Evolutionary conservation across 192 early-diverging fungal species (phyloP).

Genomic region (Diversispora epigaea): DNA sequence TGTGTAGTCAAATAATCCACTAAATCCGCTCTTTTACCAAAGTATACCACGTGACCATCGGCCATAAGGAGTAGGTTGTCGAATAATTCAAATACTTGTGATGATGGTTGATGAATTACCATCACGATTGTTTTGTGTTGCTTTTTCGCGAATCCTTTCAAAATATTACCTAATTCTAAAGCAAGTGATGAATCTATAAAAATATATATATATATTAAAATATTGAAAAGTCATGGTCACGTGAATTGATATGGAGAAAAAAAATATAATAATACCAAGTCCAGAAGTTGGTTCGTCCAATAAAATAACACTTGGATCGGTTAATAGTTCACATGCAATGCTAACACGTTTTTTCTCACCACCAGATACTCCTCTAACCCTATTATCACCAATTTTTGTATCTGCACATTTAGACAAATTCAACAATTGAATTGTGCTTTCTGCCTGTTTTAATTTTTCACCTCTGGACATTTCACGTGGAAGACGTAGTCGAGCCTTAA

Average conservation of each 20-base stretch:
- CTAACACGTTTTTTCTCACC: constrained; percentile 74
- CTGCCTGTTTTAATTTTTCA: constrained; percentile 47
- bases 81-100: constrained; percentile 71
- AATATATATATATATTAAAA: not conserved
- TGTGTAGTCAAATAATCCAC: not conserved
- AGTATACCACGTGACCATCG: constrained; percentile 70
- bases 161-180: constrained; percentile 4
- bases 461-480: constrained; percentile 44
- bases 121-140: constrained; percentile 67
- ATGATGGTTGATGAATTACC: constrained; percentile 89
- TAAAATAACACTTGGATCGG: constrained; percentile 65
- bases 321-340: constrained; percentile 74
- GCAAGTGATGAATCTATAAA: constrained; percentile 14
- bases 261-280: constrained; percentile 48
- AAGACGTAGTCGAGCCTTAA: constrained; percentile 40
- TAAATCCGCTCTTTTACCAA: constrained; percentile 39
- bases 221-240: not conserved
- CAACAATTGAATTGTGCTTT: constrained; percentile 60
- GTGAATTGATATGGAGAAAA: not conserved
- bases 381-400: constrained; percentile 64
- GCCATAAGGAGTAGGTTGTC: constrained; percentile 69
- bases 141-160: constrained; percentile 12
- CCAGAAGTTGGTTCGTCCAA: constrained; percentile 76
- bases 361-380: constrained; percentile 69
- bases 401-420: constrained; percentile 64